Conservation (phyloP, 805 yeast species). For the Sugiyamaella boreocaroliniensis region DNA sequence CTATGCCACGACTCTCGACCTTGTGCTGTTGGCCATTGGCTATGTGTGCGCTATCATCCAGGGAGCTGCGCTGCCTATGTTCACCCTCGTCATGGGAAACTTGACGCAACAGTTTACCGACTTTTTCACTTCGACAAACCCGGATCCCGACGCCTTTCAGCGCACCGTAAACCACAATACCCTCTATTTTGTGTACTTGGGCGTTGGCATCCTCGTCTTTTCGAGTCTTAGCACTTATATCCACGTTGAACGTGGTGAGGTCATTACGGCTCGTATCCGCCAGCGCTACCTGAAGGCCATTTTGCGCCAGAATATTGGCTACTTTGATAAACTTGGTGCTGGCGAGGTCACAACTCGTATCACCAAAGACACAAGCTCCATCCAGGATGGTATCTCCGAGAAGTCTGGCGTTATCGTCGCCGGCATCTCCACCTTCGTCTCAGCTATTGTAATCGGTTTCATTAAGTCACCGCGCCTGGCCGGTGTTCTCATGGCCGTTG, state of each 20-base stretch:
- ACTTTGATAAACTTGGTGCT: slow-evolving; percentile 37
- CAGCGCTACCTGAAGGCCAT: slow-evolving; percentile 32
- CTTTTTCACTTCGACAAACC: slow-evolving; percentile 24
- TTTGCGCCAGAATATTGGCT: slow-evolving; percentile 37
- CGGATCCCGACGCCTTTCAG: slow-evolving; percentile 29
- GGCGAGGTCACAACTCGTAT: slow-evolving; percentile 39
- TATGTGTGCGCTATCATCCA: slow-evolving; percentile 30
- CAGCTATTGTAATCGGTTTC: slow-evolving; percentile 35
- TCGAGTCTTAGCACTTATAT: slow-evolving; percentile 31
- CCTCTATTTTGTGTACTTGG: slow-evolving; percentile 36
- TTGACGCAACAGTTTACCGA: slow-evolving; percentile 33
- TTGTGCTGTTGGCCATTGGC: slow-evolving; percentile 27
- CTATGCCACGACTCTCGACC: slow-evolving; percentile 31
- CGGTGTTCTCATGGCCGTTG: slow-evolving; percentile 31
- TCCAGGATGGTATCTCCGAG: slow-evolving; percentile 40
- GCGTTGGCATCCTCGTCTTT: slow-evolving; percentile 32
- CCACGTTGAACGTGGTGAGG: slow-evolving; percentile 36
- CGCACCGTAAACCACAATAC: slow-evolving; percentile 31
- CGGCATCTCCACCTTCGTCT: slow-evolving; percentile 34
- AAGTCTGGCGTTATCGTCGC: slow-evolving; percentile 35
- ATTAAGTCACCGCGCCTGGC: slow-evolving; percentile 33
- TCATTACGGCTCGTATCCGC: slow-evolving; percentile 35
- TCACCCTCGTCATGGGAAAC: slow-evolving; percentile 36
- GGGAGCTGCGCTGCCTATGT: slow-evolving; percentile 38
- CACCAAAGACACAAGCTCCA: slow-evolving; percentile 35